These are phyloP conservation scores for Buxus sempervirens DNA, from an alignment of 164 flowering plant species.

Conservation along the genomic window DNA sequence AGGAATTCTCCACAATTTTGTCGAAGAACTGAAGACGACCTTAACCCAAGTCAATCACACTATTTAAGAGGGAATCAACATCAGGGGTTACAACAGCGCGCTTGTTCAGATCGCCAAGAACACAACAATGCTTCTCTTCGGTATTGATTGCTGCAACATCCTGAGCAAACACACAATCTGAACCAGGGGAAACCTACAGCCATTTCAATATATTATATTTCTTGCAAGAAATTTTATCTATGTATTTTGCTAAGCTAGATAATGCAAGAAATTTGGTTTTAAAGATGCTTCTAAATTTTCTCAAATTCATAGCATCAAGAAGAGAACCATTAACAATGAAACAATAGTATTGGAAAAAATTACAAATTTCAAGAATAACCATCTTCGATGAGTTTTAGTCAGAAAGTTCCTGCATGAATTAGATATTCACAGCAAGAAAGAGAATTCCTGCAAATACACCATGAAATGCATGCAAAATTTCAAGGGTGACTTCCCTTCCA, in stretches of 20 bases:
- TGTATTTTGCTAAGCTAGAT: background rate
- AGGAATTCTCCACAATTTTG: background rate
- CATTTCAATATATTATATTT: constrained; percentile 5
- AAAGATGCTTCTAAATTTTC: background rate
- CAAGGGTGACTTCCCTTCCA: too few relatives aligned
- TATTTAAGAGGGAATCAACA: constrained; percentile 37
- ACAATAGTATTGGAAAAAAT: too few relatives aligned
- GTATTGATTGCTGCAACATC: constrained; percentile 55
- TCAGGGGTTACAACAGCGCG: constrained; percentile 54
- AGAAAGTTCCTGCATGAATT: too few relatives aligned
- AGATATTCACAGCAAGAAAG: too few relatives aligned
- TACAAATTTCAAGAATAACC: too few relatives aligned
- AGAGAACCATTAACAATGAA: too few relatives aligned
- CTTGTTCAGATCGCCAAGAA: constrained; percentile 48
- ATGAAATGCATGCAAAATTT: too few relatives aligned
- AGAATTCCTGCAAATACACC: too few relatives aligned
- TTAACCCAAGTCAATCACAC: constrained; percentile 13
- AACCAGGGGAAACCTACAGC: constrained; percentile 78
- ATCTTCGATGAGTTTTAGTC: too few relatives aligned
- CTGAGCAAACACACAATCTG: constrained; percentile 40
- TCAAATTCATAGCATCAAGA: too few relatives aligned
- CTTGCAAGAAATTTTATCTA: background rate
- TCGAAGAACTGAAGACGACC: background rate
- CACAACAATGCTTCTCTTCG: constrained; percentile 37
- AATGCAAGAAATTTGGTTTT: background rate